Conservation (phyloP, 2,329 filamentous ascomycete species). For the Penicillium concentricum region DNA sequence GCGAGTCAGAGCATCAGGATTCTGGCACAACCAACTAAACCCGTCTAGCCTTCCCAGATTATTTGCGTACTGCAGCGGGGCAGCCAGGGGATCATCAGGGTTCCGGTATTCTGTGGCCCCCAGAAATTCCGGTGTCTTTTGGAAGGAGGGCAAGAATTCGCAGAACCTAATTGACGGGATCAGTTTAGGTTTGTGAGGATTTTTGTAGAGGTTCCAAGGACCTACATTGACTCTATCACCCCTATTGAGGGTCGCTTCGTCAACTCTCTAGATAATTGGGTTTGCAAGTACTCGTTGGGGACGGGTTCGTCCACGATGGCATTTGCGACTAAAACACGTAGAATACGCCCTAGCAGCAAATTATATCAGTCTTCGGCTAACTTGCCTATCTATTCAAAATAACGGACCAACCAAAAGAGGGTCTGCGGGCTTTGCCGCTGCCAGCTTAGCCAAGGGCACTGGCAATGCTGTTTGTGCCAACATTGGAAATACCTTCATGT, state of each 20-base stretch:
- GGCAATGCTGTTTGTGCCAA: slow-evolving; percentile 13
- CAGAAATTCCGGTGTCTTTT: slow-evolving; percentile 18
- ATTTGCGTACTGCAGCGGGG: slow-evolving; percentile 15
- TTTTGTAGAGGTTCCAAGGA: neutral
- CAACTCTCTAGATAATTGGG: slow-evolving; percentile 17
- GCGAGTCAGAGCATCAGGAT: slow-evolving; percentile 16
- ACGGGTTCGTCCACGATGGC: slow-evolving; percentile 15
- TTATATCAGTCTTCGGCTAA: neutral
- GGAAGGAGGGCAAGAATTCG: slow-evolving; percentile 20
- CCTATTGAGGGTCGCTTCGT: slow-evolving; percentile 15
- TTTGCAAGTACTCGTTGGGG: slow-evolving; percentile 15
- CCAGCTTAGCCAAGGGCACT: slow-evolving; percentile 15
- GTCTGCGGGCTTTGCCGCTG: slow-evolving; percentile 20
- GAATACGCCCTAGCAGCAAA: slow-evolving; percentile 16
- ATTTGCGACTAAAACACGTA: slow-evolving; percentile 20
- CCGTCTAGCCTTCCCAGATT: neutral
- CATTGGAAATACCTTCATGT: slow-evolving; percentile 17
- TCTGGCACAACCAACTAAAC: slow-evolving; percentile 16
- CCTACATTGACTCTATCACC: slow-evolving; percentile 19
- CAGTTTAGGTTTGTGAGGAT: neutral
- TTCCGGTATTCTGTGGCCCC: slow-evolving; percentile 12
- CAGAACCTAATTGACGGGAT: slow-evolving; percentile 15
- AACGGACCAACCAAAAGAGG: slow-evolving; percentile 25
- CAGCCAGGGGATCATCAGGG: slow-evolving; percentile 12
- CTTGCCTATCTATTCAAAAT: too few relatives aligned